Evolutionary conservation across 495 filamentous ascomycete genomes (phyloP), one percentile per base, ranked within the genome.

Genomic region (Cladorrhinum samala): DNA sequence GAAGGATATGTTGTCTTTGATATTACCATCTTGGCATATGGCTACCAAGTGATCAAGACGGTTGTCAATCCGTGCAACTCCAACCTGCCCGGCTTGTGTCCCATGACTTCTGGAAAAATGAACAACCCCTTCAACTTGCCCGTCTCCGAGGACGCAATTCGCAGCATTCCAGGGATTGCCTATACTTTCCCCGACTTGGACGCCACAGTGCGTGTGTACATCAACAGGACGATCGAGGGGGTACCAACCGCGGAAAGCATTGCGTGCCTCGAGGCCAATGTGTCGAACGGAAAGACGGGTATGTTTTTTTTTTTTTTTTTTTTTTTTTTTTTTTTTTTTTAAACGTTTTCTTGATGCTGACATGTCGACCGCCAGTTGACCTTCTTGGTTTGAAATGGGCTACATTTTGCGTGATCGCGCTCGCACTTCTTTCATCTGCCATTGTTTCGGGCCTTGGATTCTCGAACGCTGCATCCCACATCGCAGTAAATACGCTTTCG

Each of bases 381-480:
- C 84, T 96, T 60, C 76, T 87, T 49, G 89, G 81, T 53, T 90
- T 98, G 4, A 88, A 89, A 54, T 97, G 93, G 93, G 72, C 77
- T 17, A 87, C 90, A 13, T 93, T 92, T 39, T 77, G 93, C 50
- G 90, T 96, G 46, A 88, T 88, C 47, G 88, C 87, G 49, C 67
- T 96, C 42, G 89, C 87, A 52, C 77, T 98, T 25, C 73, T 91
- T 46, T 85, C 86, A 9, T 93, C 89, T 24, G 89, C 89, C 52
- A 81, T 95, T 53, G 83, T 88, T 40, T 88, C 85, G 18, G 88
- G 88, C 5, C 72, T 93, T 8, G 89, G 88, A 24, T 86, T 96
- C 68, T 89, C 91, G n/a, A 97, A 96, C 66, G 94, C 93, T 5
- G 93, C 93, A 30, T 91, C 93, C 17, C 93, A 98, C 68, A 86